Conservation (phyloP, 495 filamentous ascomycete species). For the Talaromyces adpressus region DNA sequence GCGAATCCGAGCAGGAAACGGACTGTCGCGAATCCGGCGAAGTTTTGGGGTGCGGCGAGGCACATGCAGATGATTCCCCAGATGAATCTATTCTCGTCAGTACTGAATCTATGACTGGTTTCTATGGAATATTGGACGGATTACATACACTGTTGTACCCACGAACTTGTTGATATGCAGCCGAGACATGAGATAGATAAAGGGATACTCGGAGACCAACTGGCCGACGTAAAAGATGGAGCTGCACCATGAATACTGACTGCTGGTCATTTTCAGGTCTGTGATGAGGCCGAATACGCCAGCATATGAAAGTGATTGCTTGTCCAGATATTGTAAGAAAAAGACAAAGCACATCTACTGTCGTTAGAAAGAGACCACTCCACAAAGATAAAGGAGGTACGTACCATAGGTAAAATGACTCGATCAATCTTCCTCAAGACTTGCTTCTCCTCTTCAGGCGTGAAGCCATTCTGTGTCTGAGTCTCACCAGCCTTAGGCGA, state of each 20-base stretch:
- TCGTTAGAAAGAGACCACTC: not conserved
- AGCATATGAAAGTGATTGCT: conserved; percentile 50
- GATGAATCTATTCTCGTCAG: conserved; percentile 18
- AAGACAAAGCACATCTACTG: conserved; percentile 25
- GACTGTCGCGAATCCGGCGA: conserved; percentile 36
- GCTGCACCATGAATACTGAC: conserved; percentile 46
- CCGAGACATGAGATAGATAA: conserved; percentile 47
- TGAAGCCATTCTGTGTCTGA: conserved; percentile 9
- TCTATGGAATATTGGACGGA: too few relatives aligned
- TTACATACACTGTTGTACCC: conserved; percentile 17
- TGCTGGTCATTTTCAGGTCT: conserved; percentile 40
- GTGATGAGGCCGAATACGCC: conserved; percentile 48
- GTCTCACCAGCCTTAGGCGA: not conserved
- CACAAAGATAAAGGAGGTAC: not conserved
- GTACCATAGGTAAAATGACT: conserved; percentile 32
- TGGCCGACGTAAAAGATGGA: conserved; percentile 47
- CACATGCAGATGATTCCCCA: conserved; percentile 46
- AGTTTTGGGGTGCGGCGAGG: conserved; percentile 38
- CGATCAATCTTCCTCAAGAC: conserved; percentile 43
- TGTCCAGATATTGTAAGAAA: conserved; percentile 39
- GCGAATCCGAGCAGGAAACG: conserved; percentile 45
- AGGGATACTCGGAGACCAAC: conserved; percentile 40
- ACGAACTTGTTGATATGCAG: conserved; percentile 41
- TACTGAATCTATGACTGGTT: not conserved
- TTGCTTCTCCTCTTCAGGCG: conserved; percentile 33